These are phyloP conservation scores for Saccharomyces mikatae DNA, from an alignment of 805 yeast genomes.

Conservation along the genomic window DNA sequence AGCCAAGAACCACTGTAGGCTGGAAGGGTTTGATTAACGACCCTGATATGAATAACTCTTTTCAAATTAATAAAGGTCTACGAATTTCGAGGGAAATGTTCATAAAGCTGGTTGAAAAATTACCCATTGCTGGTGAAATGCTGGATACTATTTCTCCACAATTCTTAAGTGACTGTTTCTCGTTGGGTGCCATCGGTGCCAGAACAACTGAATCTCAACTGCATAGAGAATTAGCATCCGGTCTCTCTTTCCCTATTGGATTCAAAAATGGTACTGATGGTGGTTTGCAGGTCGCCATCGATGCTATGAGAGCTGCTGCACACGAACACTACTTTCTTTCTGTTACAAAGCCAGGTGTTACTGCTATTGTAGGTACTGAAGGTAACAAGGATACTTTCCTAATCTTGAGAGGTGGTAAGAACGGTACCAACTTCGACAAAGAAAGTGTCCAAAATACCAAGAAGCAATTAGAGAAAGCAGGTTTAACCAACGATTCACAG, in stretches of 20 bases:
- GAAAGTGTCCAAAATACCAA: constrained; percentile 62
- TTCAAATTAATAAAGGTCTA: constrained; percentile 91
- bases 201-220: constrained; percentile 97
- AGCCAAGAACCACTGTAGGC: constrained; percentile 97
- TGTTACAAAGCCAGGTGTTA: constrained; percentile 93
- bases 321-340: constrained; percentile 91
- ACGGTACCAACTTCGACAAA: constrained; percentile 83
- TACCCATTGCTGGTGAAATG: constrained; percentile 97
- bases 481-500: constrained; percentile 38
- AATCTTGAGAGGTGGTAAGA: constrained; percentile 91
- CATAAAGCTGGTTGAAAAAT: constrained; percentile 66
- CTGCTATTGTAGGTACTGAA: constrained; percentile 90
- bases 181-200: constrained; percentile 97
- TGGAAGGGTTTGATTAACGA: constrained; percentile 98
- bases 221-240: constrained; percentile 95
- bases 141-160: constrained; percentile 96
- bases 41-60: constrained; percentile 89
- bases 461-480: constrained; percentile 45
- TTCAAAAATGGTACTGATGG: constrained; percentile 99
- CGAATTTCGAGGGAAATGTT: constrained; percentile 82
- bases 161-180: constrained; percentile 84
- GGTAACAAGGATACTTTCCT: constrained; percentile 89
- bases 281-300: constrained; percentile 85
- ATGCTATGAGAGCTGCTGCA: constrained; percentile 86
- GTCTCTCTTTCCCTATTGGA: constrained; percentile 95